A percentile compares a stretch with the other conserved stretches of the same genome.
phyloP scores from a whole-genome alignment of 495 filamentous ascomycete species.

The Tuber borchii region DNA sequence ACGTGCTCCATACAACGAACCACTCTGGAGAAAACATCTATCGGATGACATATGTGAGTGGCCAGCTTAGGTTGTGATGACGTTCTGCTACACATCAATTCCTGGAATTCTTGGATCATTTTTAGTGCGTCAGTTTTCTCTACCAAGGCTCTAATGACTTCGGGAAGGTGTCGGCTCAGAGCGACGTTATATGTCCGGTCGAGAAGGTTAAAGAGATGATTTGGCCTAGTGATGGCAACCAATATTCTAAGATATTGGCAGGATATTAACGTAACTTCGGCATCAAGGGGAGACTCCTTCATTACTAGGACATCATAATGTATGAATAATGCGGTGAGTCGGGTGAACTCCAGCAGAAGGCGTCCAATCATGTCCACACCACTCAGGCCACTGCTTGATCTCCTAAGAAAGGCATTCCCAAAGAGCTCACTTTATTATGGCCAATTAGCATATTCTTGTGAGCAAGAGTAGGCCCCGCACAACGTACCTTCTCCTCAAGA shows the following conservation, averaged over 20 bases:
- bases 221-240: conserved; percentile 27
- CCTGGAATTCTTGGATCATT: conserved; percentile 28
- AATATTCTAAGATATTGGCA: conserved; percentile 28
- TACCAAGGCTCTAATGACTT: conserved; percentile 31
- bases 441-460: background rate
- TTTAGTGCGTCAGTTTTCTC: conserved; percentile 29
- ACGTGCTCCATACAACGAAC: conserved; percentile 31
- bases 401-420: conserved; percentile 22
- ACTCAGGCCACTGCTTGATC: conserved; percentile 13
- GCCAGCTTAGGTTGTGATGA: conserved; percentile 33
- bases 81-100: conserved; percentile 24
- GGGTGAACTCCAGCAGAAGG: conserved; percentile 28
- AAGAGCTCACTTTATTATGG: conserved; percentile 26
- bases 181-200: conserved; percentile 21
- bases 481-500: conserved; percentile 30
- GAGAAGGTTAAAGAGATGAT: conserved; percentile 32
- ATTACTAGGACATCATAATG: conserved; percentile 33
- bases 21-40: conserved; percentile 31
- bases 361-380: conserved; percentile 24
- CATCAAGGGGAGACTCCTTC: conserved; percentile 22
- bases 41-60: conserved; percentile 17
- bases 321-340: conserved; percentile 31
- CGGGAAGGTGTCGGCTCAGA: conserved; percentile 17
- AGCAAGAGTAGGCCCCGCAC: background rate
- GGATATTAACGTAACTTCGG: conserved; percentile 23